Percentiles rank a stretch among this genome's conserved stretches.
Evolutionary conservation across 306 rosid species (phyloP).

Genomic region (Hylodesmum podocarpum): DNA sequence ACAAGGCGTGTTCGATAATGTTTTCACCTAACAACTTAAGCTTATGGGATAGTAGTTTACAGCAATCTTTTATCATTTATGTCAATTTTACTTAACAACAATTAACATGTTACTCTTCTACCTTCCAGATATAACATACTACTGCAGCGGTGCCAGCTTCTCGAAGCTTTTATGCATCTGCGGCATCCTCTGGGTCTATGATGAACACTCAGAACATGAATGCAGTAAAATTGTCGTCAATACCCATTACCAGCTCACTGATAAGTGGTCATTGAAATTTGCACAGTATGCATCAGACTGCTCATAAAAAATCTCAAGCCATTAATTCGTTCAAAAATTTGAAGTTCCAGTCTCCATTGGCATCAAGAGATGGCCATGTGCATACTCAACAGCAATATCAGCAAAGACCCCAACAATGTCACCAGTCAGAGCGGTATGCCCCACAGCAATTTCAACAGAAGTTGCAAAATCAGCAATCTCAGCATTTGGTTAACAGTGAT

Average conservation of each 20-base stretch:
- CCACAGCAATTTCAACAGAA: conserved; percentile 54
- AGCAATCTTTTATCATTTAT: no score
- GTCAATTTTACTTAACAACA: no score
- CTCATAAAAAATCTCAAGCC: conserved; percentile 62
- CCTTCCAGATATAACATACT: no score
- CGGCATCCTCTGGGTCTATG: conserved; percentile 73
- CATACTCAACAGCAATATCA: conserved; percentile 76
- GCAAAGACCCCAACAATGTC: conserved; percentile 72
- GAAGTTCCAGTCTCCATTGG: conserved; percentile 61
- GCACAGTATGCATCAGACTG: conserved; percentile 63
- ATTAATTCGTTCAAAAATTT: conserved; percentile 72
- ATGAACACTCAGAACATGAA: conserved; percentile 66
- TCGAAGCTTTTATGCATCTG: conserved; percentile 65
- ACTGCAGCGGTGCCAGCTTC: no score
- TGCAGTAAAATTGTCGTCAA: conserved; percentile 59
- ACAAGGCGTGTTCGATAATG: no score
- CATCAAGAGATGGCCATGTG: conserved; percentile 62
- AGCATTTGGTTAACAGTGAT: conserved; percentile 55
- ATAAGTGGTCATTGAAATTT: conserved; percentile 64
- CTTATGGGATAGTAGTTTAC: no score
- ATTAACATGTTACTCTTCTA: no score
- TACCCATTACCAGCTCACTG: conserved; percentile 63
- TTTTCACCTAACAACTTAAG: no score
- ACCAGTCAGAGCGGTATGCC: conserved; percentile 60
- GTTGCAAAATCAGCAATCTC: conserved; percentile 66